Percentiles rank a stretch among this genome's conserved stretches.
Evolutionary conservation across 2,329 filamentous ascomycete species (phyloP).

Genomic region (Graphilbum ipis-grandicollis): DNA sequence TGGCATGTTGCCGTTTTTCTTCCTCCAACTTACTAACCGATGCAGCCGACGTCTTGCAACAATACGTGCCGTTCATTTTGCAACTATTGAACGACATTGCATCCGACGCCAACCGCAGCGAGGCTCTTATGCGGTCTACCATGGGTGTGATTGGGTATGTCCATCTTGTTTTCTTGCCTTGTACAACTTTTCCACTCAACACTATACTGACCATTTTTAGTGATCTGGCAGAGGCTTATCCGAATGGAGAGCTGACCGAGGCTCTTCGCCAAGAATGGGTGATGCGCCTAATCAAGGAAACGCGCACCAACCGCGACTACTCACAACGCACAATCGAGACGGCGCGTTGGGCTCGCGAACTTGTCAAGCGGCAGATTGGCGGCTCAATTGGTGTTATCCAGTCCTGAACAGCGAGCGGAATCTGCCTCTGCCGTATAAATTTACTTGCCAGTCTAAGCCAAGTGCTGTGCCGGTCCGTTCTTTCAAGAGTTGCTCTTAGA

Average conservation of each 20-base stretch:
- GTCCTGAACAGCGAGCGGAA: constrained; percentile 19
- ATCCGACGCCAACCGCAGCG: constrained; percentile 72
- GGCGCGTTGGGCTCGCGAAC: constrained; percentile 90
- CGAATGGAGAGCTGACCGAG: constrained; percentile 67
- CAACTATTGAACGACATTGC: constrained; percentile 67
- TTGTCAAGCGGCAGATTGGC: constrained; percentile 79
- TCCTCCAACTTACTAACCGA: constrained; percentile 17
- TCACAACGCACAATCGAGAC: constrained; percentile 75
- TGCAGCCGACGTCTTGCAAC: constrained; percentile 51
- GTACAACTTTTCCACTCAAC: neutral
- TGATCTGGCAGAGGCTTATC: constrained; percentile 87
- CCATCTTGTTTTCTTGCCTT: neutral
- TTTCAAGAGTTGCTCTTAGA: too few relatives aligned
- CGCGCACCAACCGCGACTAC: constrained; percentile 77
- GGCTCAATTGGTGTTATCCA: constrained; percentile 33
- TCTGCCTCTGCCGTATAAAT: too few relatives aligned
- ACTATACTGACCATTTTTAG: constrained; percentile 24
- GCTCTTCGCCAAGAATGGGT: constrained; percentile 88
- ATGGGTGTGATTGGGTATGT: constrained; percentile 95
- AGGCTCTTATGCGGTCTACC: constrained; percentile 76
- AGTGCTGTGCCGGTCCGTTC: too few relatives aligned
- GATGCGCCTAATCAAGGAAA: constrained; percentile 77
- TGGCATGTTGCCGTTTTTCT: too few relatives aligned
- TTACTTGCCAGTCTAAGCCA: too few relatives aligned
- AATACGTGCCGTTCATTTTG: constrained; percentile 75